Conservation (phyloP, 2,329 filamentous ascomycete species). For the Ophiocordyceps camponoti-floridani region DNA sequence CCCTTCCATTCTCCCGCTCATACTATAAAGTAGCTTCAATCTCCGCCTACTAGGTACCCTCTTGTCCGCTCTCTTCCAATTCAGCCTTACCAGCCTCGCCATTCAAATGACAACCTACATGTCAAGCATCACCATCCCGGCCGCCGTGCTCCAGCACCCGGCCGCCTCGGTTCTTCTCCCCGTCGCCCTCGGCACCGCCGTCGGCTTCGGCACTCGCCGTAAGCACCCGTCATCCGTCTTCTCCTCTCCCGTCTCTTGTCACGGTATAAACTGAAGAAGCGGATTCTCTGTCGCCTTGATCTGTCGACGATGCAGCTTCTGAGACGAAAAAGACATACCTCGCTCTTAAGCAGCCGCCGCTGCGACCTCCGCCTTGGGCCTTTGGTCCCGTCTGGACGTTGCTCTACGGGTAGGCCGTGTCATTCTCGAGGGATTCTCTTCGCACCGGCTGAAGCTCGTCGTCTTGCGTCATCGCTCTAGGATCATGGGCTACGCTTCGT, state of each 20-base stretch:
- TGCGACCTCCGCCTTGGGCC: constrained; percentile 39
- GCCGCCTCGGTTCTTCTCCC: constrained; percentile 61
- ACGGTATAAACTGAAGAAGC: neutral
- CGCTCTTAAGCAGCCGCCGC: constrained; percentile 48
- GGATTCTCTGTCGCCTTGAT: neutral
- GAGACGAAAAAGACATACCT: constrained; percentile 44
- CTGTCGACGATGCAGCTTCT: constrained; percentile 20
- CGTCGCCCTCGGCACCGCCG: constrained; percentile 51
- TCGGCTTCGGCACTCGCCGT: constrained; percentile 54
- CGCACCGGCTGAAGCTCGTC: neutral
- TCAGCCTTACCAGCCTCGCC: neutral
- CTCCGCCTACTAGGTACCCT: neutral
- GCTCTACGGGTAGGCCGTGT: constrained; percentile 34
- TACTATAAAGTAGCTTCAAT: neutral
- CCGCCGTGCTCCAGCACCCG: constrained; percentile 51
- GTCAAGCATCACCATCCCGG: constrained; percentile 58
- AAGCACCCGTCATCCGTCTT: constrained; percentile 10
- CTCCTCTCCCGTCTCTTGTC: neutral
- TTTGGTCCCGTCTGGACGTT: constrained; percentile 50
- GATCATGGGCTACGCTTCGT: constrained; percentile 76
- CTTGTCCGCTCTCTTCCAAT: neutral
- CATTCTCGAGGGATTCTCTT: neutral
- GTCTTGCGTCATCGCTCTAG: constrained; percentile 7
- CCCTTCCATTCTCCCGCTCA: no score
- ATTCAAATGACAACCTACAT: constrained; percentile 58